These are phyloP conservation scores for Breynia disticha DNA, from an alignment of 441 rosid genomes.

Conservation along the genomic window DNA sequence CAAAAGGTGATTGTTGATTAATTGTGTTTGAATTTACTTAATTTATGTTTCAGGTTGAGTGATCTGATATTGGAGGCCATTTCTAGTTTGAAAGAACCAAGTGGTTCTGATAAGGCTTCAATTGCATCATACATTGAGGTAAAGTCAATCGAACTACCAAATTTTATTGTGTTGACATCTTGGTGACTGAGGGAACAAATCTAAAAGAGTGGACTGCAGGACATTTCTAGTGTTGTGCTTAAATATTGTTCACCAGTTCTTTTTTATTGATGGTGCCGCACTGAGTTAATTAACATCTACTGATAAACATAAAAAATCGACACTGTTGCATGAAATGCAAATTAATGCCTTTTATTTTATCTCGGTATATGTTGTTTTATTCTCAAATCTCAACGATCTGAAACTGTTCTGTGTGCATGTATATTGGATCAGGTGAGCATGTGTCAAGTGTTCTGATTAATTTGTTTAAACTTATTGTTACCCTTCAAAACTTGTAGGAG, in stretches of 20 bases:
- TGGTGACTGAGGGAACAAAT: constrained; percentile 3
- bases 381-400: background rate
- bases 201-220: background rate
- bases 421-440: background rate
- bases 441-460: background rate
- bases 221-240: background rate
- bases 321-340: background rate
- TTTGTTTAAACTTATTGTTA: constrained; percentile 12
- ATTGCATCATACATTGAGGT: constrained; percentile 73
- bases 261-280: too few species aligned
- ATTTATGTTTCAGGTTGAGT: constrained; percentile 53
- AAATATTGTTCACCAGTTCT: too few species aligned
- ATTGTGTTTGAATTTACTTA: constrained; percentile 6
- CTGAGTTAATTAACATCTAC: background rate
- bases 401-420: background rate
- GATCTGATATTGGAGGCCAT: constrained; percentile 66
- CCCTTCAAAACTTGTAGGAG: constrained; percentile 33
- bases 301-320: background rate
- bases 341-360: too few species aligned
- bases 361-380: background rate
- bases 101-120: constrained; percentile 66
- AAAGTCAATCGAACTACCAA: constrained; percentile 8
- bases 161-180: background rate
- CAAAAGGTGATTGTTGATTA: constrained; percentile 1
- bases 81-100: constrained; percentile 47